Percentiles rank a stretch among this genome's conserved stretches.
Conservation (phyloP, 108 stramenopile species). For the Cyclostephanos invisitatus region DNA sequence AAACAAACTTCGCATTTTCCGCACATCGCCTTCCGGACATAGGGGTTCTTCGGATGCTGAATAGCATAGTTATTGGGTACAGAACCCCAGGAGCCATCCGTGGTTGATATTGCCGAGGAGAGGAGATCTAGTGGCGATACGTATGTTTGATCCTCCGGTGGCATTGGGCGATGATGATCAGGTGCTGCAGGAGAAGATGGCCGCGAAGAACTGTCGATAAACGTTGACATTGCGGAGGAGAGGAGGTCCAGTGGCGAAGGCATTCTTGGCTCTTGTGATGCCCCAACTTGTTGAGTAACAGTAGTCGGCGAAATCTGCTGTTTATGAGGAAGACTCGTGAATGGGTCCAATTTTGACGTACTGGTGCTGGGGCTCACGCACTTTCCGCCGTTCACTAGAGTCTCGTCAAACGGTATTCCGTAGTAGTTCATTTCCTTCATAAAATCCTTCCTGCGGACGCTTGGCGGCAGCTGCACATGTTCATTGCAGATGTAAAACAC, state of each 20-base stretch:
- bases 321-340: neutral
- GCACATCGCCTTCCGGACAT: constrained; percentile 11
- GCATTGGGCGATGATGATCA: neutral
- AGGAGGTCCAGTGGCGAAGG: constrained; percentile 12
- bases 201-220: neutral
- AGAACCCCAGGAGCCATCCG: neutral
- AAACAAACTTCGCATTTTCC: constrained; percentile 14
- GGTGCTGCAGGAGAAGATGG: neutral
- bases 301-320: constrained; percentile 13
- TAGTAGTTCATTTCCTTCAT: constrained; percentile 13
- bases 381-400: neutral
- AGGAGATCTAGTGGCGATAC: constrained; percentile 12
- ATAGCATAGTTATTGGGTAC: neutral
- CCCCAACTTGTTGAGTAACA: constrained; percentile 6
- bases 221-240: constrained; percentile 8
- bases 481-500: constrained; percentile 14
- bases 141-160: neutral
- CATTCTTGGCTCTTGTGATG: neutral
- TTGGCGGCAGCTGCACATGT: constrained; percentile 14
- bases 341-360: neutral
- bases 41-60: neutral
- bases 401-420: constrained; percentile 18
- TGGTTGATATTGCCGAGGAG: neutral
- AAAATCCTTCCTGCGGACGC: constrained; percentile 12
- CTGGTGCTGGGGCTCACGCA: neutral